Conservation (phyloP, 2,329 filamentous ascomycete genomes). For the Trichophyton simii region DNA sequence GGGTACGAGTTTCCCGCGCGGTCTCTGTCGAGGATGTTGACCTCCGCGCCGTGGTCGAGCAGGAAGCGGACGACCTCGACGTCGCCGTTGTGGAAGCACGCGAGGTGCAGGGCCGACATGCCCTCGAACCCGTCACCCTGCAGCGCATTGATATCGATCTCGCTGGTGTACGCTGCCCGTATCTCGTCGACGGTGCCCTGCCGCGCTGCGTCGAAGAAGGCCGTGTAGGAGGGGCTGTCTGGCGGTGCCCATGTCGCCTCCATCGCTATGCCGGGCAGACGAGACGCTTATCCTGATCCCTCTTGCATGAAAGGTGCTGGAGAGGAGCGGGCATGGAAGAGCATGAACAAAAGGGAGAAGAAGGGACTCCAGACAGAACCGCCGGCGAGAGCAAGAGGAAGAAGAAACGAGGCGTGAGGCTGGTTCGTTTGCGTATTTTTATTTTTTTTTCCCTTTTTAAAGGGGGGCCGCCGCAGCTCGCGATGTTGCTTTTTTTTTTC, state of each 20-base stretch:
- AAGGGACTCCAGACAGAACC: background rate
- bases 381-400: background rate
- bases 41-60: constrained; percentile 15
- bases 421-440: too few relatives aligned
- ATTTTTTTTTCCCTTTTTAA: too few relatives aligned
- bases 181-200: background rate
- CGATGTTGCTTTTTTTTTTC: background rate
- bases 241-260: constrained; percentile 2
- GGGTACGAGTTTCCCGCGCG: constrained; percentile 1
- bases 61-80: constrained; percentile 18
- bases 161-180: background rate
- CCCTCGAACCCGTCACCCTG: constrained; percentile 1
- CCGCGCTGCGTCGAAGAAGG: constrained; percentile 1
- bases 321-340: background rate
- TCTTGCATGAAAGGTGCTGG: background rate
- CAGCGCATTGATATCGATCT: constrained; percentile 3
- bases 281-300: background rate
- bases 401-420: background rate
- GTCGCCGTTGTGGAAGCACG: constrained; percentile 14
- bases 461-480: too few relatives aligned
- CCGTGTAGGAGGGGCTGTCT: background rate
- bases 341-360: background rate
- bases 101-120: constrained; percentile 17
- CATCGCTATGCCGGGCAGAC: background rate
- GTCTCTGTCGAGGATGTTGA: constrained; percentile 3